A percentile compares a stretch with the other conserved stretches of the same genome.
Conservation (phyloP, 169 alveolate genomes). For the Plasmodium chabaudi region DNA sequence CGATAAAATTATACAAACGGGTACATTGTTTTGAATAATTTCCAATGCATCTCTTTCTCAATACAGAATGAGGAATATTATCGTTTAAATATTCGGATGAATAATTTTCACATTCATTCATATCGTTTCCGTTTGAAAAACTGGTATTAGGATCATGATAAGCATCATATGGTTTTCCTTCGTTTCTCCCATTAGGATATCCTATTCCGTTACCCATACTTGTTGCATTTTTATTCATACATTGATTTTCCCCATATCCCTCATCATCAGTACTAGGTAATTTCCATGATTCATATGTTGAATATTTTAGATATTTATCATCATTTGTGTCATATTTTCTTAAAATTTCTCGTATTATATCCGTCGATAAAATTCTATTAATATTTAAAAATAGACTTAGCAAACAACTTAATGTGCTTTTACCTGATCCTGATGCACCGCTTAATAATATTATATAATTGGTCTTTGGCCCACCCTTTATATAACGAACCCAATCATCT, state of each 20-base stretch:
- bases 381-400: constrained; percentile 49
- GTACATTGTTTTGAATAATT: constrained; percentile 64
- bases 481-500: constrained; percentile 8
- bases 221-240: not conserved
- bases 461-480: not conserved
- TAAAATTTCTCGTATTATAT: constrained; percentile 56
- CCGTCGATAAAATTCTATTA: constrained; percentile 57
- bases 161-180: not conserved
- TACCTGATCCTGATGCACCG: constrained; percentile 69
- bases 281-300: constrained; percentile 75
- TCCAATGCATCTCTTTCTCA: constrained; percentile 43
- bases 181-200: not conserved
- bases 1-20: constrained; percentile 29
- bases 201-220: not conserved
- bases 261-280: constrained; percentile 25
- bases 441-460: constrained; percentile 46
- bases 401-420: constrained; percentile 70
- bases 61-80: not conserved
- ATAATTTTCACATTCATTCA: not conserved
- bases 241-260: not conserved
- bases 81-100: not conserved
- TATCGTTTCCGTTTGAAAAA: not conserved
- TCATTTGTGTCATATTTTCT: constrained; percentile 33
- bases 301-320: constrained; percentile 43
- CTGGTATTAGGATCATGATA: not conserved